Percentiles rank a stretch among this genome's conserved stretches.
Evolutionary conservation across 768 basidiomycete species (phyloP).

Genomic region (Tricholoma saponaceum): DNA sequence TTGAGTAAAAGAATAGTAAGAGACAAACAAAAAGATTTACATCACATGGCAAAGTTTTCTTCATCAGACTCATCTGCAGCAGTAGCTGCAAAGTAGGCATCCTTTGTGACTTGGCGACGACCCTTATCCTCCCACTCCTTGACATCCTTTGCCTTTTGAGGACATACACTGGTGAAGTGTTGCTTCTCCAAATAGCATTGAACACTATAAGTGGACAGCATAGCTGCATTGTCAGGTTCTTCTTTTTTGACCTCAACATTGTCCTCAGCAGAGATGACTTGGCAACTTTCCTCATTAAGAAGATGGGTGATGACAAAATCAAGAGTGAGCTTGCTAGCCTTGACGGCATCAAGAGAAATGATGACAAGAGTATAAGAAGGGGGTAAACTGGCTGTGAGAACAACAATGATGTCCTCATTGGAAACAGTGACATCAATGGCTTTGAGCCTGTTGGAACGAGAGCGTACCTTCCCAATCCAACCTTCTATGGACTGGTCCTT

Average conservation of each 20-base stretch:
- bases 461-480: conserved; percentile 21
- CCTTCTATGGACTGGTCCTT: conserved; percentile 15
- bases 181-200: background rate
- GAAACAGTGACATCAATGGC: conserved; percentile 14
- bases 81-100: background rate
- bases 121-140: background rate
- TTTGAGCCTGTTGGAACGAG: conserved; percentile 13
- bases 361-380: conserved; percentile 9
- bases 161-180: background rate
- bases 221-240: background rate
- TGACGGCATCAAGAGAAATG: conserved; percentile 13
- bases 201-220: background rate
- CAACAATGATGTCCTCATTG: conserved; percentile 25
- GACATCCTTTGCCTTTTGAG: background rate
- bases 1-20: too few relatives aligned
- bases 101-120: background rate
- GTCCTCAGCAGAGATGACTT: background rate
- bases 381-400: conserved; percentile 16
- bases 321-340: conserved; percentile 9
- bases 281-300: conserved; percentile 14
- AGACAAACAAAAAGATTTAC: too few relatives aligned
- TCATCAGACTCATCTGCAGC: background rate
- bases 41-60: background rate
- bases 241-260: background rate
- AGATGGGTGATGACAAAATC: conserved; percentile 13